Conservation (phyloP, 352 stramenopile species). For the Phytopythium montanum region DNA sequence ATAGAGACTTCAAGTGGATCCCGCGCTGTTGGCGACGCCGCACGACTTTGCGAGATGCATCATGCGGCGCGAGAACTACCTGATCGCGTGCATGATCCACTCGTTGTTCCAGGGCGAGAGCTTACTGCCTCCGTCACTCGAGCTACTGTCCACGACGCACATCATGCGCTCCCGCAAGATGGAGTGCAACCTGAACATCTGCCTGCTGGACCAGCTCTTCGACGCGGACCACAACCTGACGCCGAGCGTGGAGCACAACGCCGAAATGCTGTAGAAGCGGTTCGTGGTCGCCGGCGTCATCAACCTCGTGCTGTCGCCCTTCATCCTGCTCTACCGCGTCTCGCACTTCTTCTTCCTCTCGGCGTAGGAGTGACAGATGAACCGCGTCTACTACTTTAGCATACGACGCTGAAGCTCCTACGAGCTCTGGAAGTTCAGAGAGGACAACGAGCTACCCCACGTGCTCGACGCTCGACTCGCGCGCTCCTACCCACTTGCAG, state of each 20-base stretch:
- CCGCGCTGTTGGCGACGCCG: slow-evolving; percentile 62
- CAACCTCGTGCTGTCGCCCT: slow-evolving; percentile 95
- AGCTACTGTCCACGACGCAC: slow-evolving; percentile 73
- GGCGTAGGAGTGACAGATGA: slow-evolving; percentile 94
- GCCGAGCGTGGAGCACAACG: slow-evolving; percentile 90
- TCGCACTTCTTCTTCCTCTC: slow-evolving; percentile 97
- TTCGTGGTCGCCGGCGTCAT: slow-evolving; percentile 93
- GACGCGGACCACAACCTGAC: slow-evolving; percentile 73
- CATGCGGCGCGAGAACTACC: slow-evolving; percentile 98
- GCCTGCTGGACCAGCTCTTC: slow-evolving; percentile 97
- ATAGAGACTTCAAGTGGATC: slow-evolving; percentile 82
- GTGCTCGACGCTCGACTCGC: slow-evolving; percentile 93
- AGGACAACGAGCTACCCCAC: slow-evolving; percentile 99
- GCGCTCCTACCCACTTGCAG: slow-evolving; percentile 89
- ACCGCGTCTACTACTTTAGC: slow-evolving; percentile 91
- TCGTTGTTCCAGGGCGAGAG: slow-evolving; percentile 89
- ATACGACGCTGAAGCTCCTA: slow-evolving; percentile 92
- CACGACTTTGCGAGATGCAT: slow-evolving; percentile 95
- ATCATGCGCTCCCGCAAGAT: slow-evolving; percentile 89
- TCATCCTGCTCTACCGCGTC: slow-evolving; percentile 96
- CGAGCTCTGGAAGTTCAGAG: slow-evolving; percentile 91
- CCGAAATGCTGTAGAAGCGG: slow-evolving; percentile 88
- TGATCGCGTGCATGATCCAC: slow-evolving; percentile 97
- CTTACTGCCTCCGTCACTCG: slow-evolving; percentile 61
- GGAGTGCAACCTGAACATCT: slow-evolving; percentile 95